phyloP scores from a whole-genome alignment of 805 yeast species.

The Clavispora phyllophila region DNA sequence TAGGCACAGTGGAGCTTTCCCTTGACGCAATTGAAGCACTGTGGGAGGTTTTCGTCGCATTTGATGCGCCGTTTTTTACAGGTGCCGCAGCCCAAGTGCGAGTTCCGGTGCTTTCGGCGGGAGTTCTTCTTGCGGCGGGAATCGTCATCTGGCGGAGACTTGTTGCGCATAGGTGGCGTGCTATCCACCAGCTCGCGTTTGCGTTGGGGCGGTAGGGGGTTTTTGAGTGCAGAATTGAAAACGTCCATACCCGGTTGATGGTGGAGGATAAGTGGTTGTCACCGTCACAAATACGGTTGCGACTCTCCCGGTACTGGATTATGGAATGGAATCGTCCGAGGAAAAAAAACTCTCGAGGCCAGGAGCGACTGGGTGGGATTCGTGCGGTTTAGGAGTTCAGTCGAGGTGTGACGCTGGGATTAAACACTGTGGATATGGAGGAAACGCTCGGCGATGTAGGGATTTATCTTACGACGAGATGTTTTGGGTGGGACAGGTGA shows the following conservation, averaged over 20 bases:
- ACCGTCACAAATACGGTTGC: too few relatives aligned
- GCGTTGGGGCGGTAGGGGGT: constrained; percentile 34
- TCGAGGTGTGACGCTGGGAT: too few relatives aligned
- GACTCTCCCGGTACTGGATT: too few relatives aligned
- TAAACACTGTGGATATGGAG: too few relatives aligned
- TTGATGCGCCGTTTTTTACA: constrained; percentile 60
- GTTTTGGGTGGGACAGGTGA: not conserved
- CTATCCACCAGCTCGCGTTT: constrained; percentile 6
- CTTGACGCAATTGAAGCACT: constrained; percentile 50
- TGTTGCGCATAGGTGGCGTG: constrained; percentile 1
- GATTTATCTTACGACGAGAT: too few relatives aligned
- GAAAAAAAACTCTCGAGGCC: too few relatives aligned
- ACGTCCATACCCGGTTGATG: constrained; percentile 16
- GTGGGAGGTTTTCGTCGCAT: constrained; percentile 61
- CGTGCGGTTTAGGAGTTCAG: too few relatives aligned
- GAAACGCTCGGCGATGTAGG: too few relatives aligned
- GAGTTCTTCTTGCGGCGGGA: constrained; percentile 34
- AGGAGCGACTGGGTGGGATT: too few relatives aligned
- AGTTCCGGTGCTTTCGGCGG: constrained; percentile 60
- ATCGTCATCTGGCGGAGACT: constrained; percentile 12
- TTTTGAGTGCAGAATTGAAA: constrained; percentile 27
- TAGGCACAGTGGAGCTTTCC: constrained; percentile 48
- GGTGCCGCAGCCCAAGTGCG: constrained; percentile 71
- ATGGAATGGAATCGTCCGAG: too few relatives aligned
- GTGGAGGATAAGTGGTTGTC: not conserved